Conservation (phyloP, 352 stramenopile genomes). For the Phytophthora europaea region DNA sequence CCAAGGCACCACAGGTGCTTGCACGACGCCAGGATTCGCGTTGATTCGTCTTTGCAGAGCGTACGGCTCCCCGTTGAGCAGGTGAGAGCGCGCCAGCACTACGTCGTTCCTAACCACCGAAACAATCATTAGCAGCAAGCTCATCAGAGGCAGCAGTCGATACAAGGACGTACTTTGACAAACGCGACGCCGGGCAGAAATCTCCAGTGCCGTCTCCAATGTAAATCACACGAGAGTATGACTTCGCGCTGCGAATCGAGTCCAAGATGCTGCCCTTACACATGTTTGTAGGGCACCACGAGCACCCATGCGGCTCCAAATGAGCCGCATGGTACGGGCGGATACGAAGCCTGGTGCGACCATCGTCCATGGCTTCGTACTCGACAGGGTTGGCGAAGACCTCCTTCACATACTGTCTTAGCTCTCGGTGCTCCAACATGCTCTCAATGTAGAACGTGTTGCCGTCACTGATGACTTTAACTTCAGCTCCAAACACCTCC, state of each 20-base stretch:
- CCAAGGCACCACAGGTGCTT: constrained; percentile 57
- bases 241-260: constrained; percentile 43
- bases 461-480: constrained; percentile 79
- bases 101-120: constrained; percentile 48
- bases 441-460: constrained; percentile 86
- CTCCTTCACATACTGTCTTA: constrained; percentile 46
- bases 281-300: constrained; percentile 76
- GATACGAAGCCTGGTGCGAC: constrained; percentile 53
- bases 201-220: constrained; percentile 77
- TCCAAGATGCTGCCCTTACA: constrained; percentile 84
- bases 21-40: constrained; percentile 37
- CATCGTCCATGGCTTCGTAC: constrained; percentile 36
- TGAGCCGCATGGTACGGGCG: constrained; percentile 59
- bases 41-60: constrained; percentile 50
- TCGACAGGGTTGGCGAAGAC: constrained; percentile 61
- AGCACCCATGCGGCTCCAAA: constrained; percentile 57
- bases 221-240: constrained; percentile 69
- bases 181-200: constrained; percentile 61
- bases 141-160: not conserved
- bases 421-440: constrained; percentile 56
- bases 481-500: constrained; percentile 45
- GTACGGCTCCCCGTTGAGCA: constrained; percentile 42
- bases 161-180: constrained; percentile 52
- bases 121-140: constrained; percentile 4
- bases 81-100: constrained; percentile 57